Conservation (phyloP, 148 eudicot species). For the Fagopyrum esculentum region DNA sequence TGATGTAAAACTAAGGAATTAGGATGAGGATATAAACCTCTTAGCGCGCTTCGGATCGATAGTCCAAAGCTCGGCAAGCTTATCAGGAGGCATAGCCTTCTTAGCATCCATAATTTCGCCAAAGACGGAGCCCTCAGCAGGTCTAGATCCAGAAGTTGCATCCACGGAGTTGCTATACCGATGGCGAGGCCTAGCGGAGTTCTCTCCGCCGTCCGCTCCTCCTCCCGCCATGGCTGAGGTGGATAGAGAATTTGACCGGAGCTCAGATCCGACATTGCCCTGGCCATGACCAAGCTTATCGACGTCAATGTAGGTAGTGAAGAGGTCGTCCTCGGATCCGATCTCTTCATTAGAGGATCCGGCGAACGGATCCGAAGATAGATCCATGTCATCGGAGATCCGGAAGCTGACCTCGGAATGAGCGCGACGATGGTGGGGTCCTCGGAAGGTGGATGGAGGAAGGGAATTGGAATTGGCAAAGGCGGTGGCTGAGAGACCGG, state of each 20-base stretch:
- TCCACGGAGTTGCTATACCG: conserved; percentile 36
- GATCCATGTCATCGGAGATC: conserved; percentile 36
- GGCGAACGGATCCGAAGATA: conserved; percentile 30
- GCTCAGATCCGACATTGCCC: conserved; percentile 10
- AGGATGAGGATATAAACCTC: conserved; percentile 25
- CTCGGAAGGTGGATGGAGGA: conserved; percentile 20
- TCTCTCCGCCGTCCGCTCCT: not conserved
- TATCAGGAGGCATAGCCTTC: conserved; percentile 45
- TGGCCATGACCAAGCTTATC: conserved; percentile 25
- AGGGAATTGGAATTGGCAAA: conserved; percentile 3
- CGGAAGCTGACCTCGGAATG: conserved; percentile 38
- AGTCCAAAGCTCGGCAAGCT: conserved; percentile 49
- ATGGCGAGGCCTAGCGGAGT: conserved; percentile 18
- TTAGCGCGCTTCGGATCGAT: conserved; percentile 68
- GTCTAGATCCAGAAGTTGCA: conserved; percentile 17
- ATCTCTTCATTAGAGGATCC: conserved; percentile 30
- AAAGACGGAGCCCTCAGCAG: conserved; percentile 14
- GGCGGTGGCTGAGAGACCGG: not conserved
- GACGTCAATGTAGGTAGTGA: conserved; percentile 43
- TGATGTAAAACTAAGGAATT: not conserved
- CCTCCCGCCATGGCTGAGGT: not conserved
- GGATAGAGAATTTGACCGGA: not conserved
- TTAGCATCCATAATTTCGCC: conserved; percentile 40
- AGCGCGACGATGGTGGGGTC: conserved; percentile 39
- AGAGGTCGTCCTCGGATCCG: conserved; percentile 49